These are phyloP conservation scores for Aspergillus kassunensis DNA, from an alignment of 495 filamentous ascomycete species.

Conservation along the genomic window DNA sequence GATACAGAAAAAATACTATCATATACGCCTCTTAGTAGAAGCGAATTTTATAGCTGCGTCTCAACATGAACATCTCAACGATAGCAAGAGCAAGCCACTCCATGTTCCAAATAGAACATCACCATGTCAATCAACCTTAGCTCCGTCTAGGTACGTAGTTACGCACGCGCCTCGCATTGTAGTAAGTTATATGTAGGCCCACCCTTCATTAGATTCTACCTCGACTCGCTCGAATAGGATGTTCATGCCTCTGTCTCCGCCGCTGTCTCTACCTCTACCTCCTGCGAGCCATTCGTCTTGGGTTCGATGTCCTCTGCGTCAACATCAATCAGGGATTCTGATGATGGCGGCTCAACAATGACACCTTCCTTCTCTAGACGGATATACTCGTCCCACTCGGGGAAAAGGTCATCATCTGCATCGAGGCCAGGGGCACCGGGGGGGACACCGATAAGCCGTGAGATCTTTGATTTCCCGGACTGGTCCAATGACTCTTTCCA, in stretches of 20 bases:
- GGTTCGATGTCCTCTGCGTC: constrained; percentile 34
- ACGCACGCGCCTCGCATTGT: neutral
- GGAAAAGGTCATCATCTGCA: constrained; percentile 90
- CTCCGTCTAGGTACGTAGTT: neutral
- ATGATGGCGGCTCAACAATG: constrained; percentile 36
- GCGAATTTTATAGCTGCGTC: constrained; percentile 8
- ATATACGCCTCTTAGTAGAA: constrained; percentile 3
- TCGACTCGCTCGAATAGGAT: neutral
- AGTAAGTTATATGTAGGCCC: constrained; percentile 2
- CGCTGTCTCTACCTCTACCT: constrained; percentile 28
- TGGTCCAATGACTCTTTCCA: constrained; percentile 84
- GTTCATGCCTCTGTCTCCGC: constrained; percentile 19
- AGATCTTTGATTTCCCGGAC: constrained; percentile 74
- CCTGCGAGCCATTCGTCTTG: constrained; percentile 33
- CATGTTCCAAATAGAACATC: too few species aligned
- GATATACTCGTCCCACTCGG: constrained; percentile 90
- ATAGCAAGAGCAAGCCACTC: too few species aligned
- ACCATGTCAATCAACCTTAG: neutral
- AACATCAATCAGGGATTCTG: constrained; percentile 48
- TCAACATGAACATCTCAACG: constrained; percentile 1
- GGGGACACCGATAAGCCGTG: constrained; percentile 78
- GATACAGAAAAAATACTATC: constrained; percentile 1
- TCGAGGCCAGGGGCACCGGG: constrained; percentile 45
- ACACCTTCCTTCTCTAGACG: constrained; percentile 68
- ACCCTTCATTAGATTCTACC: constrained; percentile 4